These are phyloP conservation scores for Ustilago sp. DNA, from an alignment of 1,284 basidiomycete genomes.

Conservation along the genomic window DNA sequence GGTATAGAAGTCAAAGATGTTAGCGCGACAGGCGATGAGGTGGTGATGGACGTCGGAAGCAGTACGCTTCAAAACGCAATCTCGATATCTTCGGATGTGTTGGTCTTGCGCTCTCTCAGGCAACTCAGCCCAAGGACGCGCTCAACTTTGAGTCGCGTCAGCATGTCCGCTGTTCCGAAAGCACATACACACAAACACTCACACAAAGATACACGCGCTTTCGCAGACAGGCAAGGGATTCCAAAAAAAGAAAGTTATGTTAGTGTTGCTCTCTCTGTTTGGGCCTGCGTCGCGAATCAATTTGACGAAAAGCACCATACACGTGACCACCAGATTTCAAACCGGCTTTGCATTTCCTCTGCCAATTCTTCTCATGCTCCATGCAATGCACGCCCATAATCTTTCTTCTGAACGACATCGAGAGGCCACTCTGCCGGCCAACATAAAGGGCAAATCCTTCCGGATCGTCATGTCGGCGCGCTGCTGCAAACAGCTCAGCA, in stretches of 20 bases:
- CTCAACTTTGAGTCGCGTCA: constrained; percentile 27
- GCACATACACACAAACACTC: neutral
- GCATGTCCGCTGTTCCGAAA: neutral
- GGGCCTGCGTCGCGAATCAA: constrained; percentile 19
- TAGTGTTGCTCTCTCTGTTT: constrained; percentile 42
- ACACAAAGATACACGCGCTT: constrained; percentile 14
- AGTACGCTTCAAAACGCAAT: neutral
- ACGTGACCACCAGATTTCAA: constrained; percentile 32
- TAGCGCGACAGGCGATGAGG: constrained; percentile 1
- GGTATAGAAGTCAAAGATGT: neutral
- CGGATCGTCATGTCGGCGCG: neutral
- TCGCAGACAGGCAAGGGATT: neutral
- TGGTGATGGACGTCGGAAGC: constrained; percentile 12
- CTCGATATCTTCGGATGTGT: constrained; percentile 18
- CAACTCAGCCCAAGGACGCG: constrained; percentile 1
- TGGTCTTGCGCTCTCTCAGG: constrained; percentile 25
- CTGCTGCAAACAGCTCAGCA: neutral
- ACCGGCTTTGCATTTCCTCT: constrained; percentile 12
- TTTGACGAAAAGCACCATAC: neutral
- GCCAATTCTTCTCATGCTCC: constrained; percentile 7
- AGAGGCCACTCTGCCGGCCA: neutral
- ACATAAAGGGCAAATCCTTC: neutral
- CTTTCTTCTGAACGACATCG: neutral
- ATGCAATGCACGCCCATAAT: neutral
- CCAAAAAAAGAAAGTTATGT: neutral